These are phyloP conservation scores for Podaxis mareebaensis DNA, from an alignment of 768 basidiomycete species.

Conservation along the genomic window DNA sequence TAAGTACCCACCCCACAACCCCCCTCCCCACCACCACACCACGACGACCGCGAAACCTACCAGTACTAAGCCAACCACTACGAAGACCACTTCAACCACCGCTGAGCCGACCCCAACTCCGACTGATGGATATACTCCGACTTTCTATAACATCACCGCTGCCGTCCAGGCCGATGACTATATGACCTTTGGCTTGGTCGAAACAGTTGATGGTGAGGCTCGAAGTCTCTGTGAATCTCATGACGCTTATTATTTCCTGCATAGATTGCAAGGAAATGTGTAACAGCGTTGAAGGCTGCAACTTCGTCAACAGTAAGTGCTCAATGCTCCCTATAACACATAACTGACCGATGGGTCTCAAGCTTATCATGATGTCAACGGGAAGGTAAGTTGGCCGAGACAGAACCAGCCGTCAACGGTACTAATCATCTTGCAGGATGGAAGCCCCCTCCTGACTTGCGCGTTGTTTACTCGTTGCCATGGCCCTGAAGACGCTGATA, in stretches of 20 bases:
- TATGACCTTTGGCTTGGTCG: conserved; percentile 45
- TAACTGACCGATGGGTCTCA: conserved; percentile 6
- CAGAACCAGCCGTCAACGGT: background rate
- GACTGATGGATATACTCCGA: conserved; percentile 36
- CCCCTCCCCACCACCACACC: conserved; percentile 21
- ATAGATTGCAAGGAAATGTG: conserved; percentile 38
- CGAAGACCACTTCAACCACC: conserved; percentile 17
- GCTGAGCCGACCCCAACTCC: conserved; percentile 23
- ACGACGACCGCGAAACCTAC: conserved; percentile 18
- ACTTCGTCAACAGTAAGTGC: conserved; percentile 33
- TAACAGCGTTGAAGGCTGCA: conserved; percentile 29
- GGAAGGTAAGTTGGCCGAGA: conserved; percentile 26
- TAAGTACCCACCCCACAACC: conserved; percentile 39
- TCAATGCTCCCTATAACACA: background rate
- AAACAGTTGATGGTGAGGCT: conserved; percentile 40
- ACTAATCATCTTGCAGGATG: conserved; percentile 26
- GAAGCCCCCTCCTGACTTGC: conserved; percentile 46
- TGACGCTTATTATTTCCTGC: background rate
- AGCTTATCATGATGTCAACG: conserved; percentile 38
- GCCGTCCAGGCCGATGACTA: conserved; percentile 45
- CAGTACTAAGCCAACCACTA: conserved; percentile 11
- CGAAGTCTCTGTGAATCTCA: background rate
- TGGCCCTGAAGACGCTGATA: conserved; percentile 34
- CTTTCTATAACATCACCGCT: conserved; percentile 42
- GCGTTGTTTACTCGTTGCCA: conserved; percentile 45